Conservation (phyloP, 1,284 basidiomycete genomes). For the Ceratobasidium sp. region DNA sequence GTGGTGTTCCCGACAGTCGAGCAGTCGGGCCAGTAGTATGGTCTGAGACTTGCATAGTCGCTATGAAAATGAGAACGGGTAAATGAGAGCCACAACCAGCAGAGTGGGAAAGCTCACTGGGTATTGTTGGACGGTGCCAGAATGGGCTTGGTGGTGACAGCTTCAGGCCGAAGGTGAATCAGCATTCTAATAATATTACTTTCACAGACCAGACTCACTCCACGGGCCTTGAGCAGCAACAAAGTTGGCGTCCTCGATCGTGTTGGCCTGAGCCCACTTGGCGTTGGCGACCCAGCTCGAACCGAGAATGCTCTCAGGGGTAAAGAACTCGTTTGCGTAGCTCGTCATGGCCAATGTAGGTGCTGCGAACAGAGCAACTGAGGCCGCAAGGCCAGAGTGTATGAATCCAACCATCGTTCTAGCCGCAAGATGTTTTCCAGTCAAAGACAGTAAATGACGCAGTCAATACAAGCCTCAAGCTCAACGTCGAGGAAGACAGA, state of each 20-base stretch:
- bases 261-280: constrained; percentile 52
- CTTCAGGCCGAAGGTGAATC: constrained; percentile 4
- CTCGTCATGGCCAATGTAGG: constrained; percentile 44
- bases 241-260: constrained; percentile 55
- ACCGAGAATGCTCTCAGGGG: constrained; percentile 57
- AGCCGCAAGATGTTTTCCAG: background rate
- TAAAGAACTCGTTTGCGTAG: constrained; percentile 63
- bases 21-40: constrained; percentile 43
- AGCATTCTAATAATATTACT: background rate
- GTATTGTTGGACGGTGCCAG: constrained; percentile 43
- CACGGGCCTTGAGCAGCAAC: constrained; percentile 59
- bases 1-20: constrained; percentile 41
- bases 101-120: constrained; percentile 31
- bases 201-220: constrained; percentile 52
- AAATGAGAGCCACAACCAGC: background rate
- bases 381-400: constrained; percentile 7
- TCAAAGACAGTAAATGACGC: constrained; percentile 15
- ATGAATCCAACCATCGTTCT: constrained; percentile 9
- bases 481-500: background rate
- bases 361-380: constrained; percentile 3
- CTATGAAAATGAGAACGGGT: background rate
- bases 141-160: constrained; percentile 47
- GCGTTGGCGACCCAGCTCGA: constrained; percentile 50
- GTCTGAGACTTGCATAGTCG: constrained; percentile 42
- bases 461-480: background rate